Conservation (phyloP, 768 basidiomycete species). For the Gelatoporia subvermispora region DNA sequence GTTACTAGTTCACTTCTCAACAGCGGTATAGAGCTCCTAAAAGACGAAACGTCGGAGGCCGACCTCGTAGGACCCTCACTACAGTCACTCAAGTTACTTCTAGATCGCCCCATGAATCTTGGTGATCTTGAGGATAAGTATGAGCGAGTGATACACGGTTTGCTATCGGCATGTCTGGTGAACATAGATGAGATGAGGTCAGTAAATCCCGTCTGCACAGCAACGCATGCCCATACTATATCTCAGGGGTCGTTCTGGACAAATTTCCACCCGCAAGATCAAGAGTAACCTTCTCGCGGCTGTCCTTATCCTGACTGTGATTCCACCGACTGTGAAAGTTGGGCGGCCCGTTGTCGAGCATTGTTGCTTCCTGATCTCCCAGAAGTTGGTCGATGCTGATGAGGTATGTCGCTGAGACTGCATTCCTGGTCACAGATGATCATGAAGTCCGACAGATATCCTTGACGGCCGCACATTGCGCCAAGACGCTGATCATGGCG, state of each 20-base stretch:
- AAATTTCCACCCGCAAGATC: slow-evolving; percentile 73
- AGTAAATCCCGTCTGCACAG: slow-evolving; percentile 20
- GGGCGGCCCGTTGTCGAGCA: slow-evolving; percentile 78
- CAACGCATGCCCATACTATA: slow-evolving; percentile 5
- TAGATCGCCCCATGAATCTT: slow-evolving; percentile 47
- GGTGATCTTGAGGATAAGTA: slow-evolving; percentile 47
- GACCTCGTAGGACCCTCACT: slow-evolving; percentile 81
- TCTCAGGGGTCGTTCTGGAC: slow-evolving; percentile 71
- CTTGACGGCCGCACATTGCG: slow-evolving; percentile 86
- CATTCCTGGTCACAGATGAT: neutral
- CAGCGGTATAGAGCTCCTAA: slow-evolving; percentile 58
- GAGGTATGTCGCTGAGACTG: slow-evolving; percentile 48
- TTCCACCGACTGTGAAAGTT: slow-evolving; percentile 62
- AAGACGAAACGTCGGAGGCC: slow-evolving; percentile 76
- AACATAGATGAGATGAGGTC: slow-evolving; percentile 93
- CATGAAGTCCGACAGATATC: slow-evolving; percentile 48
- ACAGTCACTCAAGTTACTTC: slow-evolving; percentile 70
- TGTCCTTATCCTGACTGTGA: slow-evolving; percentile 78
- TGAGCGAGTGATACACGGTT: slow-evolving; percentile 62
- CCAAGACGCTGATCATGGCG: slow-evolving; percentile 75
- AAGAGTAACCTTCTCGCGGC: slow-evolving; percentile 87
- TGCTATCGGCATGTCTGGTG: slow-evolving; percentile 79
- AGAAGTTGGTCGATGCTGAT: slow-evolving; percentile 64
- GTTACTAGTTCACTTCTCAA: slow-evolving; percentile 6
- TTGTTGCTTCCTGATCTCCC: slow-evolving; percentile 76